Conservation (phyloP, 208 protist genomes). For the Acanthamoeba castellanii region DNA sequence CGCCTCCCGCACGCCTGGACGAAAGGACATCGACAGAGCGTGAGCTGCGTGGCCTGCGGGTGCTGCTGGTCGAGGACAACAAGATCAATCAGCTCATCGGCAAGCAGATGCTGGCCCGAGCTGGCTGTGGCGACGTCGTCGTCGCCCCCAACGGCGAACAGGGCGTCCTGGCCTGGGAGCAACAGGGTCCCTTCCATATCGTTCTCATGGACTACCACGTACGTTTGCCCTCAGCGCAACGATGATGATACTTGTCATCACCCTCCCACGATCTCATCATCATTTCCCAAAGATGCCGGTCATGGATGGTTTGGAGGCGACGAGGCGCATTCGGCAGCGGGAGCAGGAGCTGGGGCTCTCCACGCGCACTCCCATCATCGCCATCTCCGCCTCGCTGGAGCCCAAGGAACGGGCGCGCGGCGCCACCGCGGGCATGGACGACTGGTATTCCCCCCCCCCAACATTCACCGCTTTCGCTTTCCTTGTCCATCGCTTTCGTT, state of each 20-base stretch:
- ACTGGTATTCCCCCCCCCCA: not conserved
- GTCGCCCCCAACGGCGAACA: conserved; percentile 80
- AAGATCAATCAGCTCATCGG: conserved; percentile 83
- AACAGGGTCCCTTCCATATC: conserved; percentile 74
- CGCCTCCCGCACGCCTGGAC: not conserved
- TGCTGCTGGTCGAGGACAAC: conserved; percentile 87
- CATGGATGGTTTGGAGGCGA: conserved; percentile 76
- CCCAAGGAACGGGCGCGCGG: not conserved
- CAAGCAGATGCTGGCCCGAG: conserved; percentile 74
- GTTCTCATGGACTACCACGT: conserved; percentile 42
- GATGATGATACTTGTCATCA: not conserved
- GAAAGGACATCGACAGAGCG: no score
- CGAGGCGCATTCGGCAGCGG: conserved; percentile 34
- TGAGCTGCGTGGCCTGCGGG: not conserved
- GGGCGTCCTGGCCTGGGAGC: conserved; percentile 58
- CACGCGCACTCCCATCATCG: conserved; percentile 28
- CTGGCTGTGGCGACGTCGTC: conserved; percentile 58
- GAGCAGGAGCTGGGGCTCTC: not conserved
- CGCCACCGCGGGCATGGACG: not conserved
- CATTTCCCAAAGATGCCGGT: conserved; percentile 63
- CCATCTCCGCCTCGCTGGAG: not conserved
- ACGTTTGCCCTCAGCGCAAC: not conserved
- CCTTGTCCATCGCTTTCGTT: no score
- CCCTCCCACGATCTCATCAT: not conserved
- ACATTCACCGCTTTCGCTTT: not conserved